These are phyloP conservation scores for Cordyceps cateniannulata DNA, from an alignment of 2,329 filamentous ascomycete genomes.

Conservation along the genomic window DNA sequence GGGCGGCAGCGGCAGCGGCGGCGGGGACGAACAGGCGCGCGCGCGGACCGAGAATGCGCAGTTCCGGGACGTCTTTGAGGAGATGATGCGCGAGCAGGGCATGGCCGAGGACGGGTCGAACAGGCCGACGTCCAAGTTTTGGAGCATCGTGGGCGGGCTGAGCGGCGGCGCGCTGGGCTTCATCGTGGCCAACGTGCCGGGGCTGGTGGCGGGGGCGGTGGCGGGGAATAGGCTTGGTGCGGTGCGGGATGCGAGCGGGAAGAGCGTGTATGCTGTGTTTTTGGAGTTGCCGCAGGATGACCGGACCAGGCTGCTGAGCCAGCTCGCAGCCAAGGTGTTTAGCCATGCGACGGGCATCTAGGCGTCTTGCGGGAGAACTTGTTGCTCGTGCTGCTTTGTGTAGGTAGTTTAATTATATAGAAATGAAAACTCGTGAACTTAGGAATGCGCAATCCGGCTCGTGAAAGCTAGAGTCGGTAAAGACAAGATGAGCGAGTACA, in stretches of 20 bases:
- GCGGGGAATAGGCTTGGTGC: conserved; percentile 89
- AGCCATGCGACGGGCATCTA: conserved; percentile 63
- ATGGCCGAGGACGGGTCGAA: conserved; percentile 65
- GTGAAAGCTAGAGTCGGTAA: too few species aligned
- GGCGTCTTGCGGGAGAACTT: neutral
- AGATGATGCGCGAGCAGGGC: conserved; percentile 83
- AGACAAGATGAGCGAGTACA: neutral
- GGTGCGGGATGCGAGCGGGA: conserved; percentile 81
- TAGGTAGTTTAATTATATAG: conserved; percentile 4
- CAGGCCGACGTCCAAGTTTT: conserved; percentile 66
- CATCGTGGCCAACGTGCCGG: conserved; percentile 88
- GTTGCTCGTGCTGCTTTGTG: neutral
- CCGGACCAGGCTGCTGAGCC: conserved; percentile 71
- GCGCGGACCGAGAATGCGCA: conserved; percentile 65
- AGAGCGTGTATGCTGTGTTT: conserved; percentile 92
- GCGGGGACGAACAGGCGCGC: conserved; percentile 25
- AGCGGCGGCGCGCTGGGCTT: conserved; percentile 90
- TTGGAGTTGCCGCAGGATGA: conserved; percentile 80
- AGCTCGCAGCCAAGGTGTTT: conserved; percentile 81
- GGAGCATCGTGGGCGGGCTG: conserved; percentile 76
- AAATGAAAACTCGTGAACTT: neutral
- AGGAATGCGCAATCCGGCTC: too few species aligned
- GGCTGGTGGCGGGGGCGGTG: conserved; percentile 81
- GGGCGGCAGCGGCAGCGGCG: conserved; percentile 30
- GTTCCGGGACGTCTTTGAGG: conserved; percentile 81